Evolutionary conservation across 352 stramenopile genomes (phyloP).

Genomic region (Blastocystis sp.): DNA sequence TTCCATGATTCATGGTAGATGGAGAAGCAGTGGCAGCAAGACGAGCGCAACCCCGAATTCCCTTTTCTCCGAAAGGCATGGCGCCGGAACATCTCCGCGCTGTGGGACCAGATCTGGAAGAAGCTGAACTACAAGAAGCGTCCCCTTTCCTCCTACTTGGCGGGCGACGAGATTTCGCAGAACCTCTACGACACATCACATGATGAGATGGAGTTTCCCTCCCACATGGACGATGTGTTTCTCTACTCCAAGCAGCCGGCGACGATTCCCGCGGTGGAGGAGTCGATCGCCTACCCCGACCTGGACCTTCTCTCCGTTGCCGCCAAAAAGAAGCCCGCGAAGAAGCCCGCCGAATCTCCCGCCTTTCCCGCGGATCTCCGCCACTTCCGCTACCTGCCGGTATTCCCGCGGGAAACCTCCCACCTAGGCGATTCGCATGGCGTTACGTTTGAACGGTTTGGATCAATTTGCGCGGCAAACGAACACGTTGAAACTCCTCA

Average conservation of each 20-base stretch:
- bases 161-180: not conserved
- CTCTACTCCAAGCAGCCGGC: not conserved
- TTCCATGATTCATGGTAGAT: not conserved
- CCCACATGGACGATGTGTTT: not conserved
- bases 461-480: not conserved
- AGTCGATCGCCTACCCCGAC: not conserved
- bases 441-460: not conserved
- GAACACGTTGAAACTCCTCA: constrained; percentile 16
- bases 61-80: not conserved
- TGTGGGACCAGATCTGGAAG: not conserved
- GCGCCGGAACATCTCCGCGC: not conserved
- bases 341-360: not conserved
- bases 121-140: not conserved
- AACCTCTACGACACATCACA: not conserved
- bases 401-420: not conserved
- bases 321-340: not conserved
- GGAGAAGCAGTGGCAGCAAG: constrained; percentile 24
- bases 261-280: not conserved
- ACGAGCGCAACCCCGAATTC: constrained; percentile 3
- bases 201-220: not conserved
- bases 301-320: not conserved
- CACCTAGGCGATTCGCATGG: not conserved
- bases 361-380: constrained; percentile 15
- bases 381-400: constrained; percentile 25
- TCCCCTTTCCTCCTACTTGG: not conserved